These are phyloP conservation scores for Pleochaeta shiraiana DNA, from an alignment of 2,329 filamentous ascomycete genomes.

Conservation along the genomic window DNA sequence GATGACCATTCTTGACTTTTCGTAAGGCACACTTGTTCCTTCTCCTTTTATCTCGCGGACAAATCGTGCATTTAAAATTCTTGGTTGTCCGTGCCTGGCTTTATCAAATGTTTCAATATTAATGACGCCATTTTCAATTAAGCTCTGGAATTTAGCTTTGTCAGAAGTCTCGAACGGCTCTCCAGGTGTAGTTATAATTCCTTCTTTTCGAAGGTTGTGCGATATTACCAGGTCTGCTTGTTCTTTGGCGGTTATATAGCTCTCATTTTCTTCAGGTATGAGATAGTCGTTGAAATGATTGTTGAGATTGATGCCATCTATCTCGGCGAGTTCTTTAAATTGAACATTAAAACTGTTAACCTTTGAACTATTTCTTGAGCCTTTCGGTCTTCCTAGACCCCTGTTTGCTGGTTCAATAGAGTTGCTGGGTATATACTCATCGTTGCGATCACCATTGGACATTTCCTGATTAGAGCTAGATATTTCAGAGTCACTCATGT, in stretches of 20 bases:
- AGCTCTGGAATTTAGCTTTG: neutral
- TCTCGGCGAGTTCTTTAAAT: no score
- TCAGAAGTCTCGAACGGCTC: neutral
- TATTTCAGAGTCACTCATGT: neutral
- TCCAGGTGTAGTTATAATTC: neutral
- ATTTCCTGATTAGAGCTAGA: neutral
- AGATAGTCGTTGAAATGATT: neutral
- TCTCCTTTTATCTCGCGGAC: neutral
- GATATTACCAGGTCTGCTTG: neutral
- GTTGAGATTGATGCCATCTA: neutral
- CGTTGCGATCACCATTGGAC: neutral
- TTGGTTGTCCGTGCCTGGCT: neutral
- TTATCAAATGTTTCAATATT: neutral
- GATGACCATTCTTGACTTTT: slow-evolving; percentile 3
- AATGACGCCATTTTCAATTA: slow-evolving; percentile 4
- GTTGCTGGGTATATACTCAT: neutral
- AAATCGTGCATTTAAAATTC: neutral
- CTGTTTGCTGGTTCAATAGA: neutral
- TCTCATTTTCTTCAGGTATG: neutral
- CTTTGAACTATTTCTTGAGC: neutral
- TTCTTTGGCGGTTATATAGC: neutral
- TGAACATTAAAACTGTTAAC: no score
- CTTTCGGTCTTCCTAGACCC: neutral
- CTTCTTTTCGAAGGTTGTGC: neutral
- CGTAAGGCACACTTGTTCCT: neutral